These are phyloP conservation scores for Lophiostoma macrostomum DNA, from an alignment of 495 filamentous ascomycete genomes.

Conservation along the genomic window DNA sequence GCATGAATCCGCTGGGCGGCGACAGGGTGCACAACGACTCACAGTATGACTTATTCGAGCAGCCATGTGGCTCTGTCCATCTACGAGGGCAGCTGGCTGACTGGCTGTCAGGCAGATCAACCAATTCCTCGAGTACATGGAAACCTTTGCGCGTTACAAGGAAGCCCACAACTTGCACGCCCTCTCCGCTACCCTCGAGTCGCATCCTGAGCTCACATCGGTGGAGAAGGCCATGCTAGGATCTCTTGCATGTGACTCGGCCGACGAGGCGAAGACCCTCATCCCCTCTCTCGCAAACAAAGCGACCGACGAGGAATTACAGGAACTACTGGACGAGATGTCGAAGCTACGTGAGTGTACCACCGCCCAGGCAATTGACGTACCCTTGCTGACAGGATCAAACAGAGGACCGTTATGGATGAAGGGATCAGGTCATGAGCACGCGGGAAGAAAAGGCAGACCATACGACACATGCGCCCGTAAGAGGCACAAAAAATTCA, in stretches of 20 bases:
- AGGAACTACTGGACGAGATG: constrained; percentile 86
- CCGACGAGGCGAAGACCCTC: constrained; percentile 93
- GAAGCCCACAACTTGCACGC: constrained; percentile 89
- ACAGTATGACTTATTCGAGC: no score
- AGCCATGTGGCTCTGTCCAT: constrained; percentile 13
- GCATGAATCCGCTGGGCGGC: constrained; percentile 46
- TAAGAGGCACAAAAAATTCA: no score
- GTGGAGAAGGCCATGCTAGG: constrained; percentile 96
- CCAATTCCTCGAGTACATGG: constrained; percentile 86
- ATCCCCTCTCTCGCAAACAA: constrained; percentile 88
- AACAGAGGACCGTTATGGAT: constrained; percentile 16
- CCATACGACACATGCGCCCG: no score
- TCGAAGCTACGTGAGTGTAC: constrained; percentile 51
- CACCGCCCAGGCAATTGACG: not conserved
- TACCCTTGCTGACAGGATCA: constrained; percentile 4
- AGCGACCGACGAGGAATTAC: constrained; percentile 79
- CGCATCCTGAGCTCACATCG: constrained; percentile 73
- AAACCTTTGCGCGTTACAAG: constrained; percentile 92
- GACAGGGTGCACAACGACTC: constrained; percentile 49
- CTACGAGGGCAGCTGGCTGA: constrained; percentile 25
- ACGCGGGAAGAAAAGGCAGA: no score
- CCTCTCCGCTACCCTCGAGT: constrained; percentile 75
- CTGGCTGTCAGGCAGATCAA: constrained; percentile 54
- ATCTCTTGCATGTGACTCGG: constrained; percentile 83
- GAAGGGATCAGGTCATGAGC: no score